Evolutionary conservation across 768 basidiomycete species (phyloP).

Genomic region (Lactarius sanguifluus): DNA sequence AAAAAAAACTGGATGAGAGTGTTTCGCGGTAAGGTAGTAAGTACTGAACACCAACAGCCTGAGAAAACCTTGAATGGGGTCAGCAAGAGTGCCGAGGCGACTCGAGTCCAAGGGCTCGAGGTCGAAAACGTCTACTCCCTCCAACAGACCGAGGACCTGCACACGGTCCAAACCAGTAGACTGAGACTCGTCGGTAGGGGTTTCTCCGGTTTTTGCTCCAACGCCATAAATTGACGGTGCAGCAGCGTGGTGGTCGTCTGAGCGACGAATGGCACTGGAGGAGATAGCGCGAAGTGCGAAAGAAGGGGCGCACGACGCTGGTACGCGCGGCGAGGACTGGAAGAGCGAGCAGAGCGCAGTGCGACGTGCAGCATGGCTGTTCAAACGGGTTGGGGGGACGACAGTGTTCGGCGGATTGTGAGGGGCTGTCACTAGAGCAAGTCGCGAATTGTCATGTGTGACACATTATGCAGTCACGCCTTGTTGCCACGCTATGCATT

Average conservation of each 20-base stretch:
- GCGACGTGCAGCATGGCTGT: constrained; percentile 37
- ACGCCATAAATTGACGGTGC: constrained; percentile 67
- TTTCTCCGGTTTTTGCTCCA: constrained; percentile 69
- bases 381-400: constrained; percentile 12
- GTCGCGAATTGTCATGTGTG: constrained; percentile 5
- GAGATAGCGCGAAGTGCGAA: constrained; percentile 56
- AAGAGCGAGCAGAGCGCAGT: constrained; percentile 34
- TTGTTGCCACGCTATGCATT: too few species aligned
- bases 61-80: constrained; percentile 89
- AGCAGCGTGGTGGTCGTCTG: constrained; percentile 47
- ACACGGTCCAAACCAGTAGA: constrained; percentile 96
- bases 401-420: constrained; percentile 11
- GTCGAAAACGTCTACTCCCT: constrained; percentile 90
- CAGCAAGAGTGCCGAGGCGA: constrained; percentile 80
- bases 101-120: constrained; percentile 79
- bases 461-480: too few species aligned
- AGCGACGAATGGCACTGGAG: constrained; percentile 52
- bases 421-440: constrained; percentile 10
- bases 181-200: constrained; percentile 85
- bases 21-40: constrained; percentile 1
- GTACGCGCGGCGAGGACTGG: constrained; percentile 21
- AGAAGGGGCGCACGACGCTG: constrained; percentile 22
- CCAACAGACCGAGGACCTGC: constrained; percentile 84
- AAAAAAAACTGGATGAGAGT: constrained; percentile 15
- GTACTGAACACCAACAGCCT: constrained; percentile 57